Base-by-base conservation (phyloP, 345 rosid genomes). In the Noccaea bulbosa region DNA sequence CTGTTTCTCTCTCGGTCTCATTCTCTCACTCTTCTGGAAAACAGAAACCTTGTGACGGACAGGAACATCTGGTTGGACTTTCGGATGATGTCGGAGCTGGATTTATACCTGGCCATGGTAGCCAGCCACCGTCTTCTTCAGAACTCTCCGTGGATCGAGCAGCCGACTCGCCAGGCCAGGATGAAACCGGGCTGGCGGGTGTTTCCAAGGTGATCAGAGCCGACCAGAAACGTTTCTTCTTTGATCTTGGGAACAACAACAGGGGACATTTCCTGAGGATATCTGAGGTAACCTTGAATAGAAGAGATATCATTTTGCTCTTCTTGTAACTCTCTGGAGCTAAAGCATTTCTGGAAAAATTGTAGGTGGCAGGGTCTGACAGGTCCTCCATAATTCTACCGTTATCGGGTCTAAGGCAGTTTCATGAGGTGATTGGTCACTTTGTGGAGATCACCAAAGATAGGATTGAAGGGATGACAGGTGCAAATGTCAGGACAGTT, bases 51-150 rank as follows among this genome's bases (percentile, higher is more conserved):
- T 82, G 89, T 50, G 97, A 88, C 80, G 70, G 80, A 78, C 78
- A 89, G 61, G 96, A 88, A 79, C 88, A 71, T 58, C 61, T 89
- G 49, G 93, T 81, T 77, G 99, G 96, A 63, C 97, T 93, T 61
- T 93, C 98, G 7, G 94, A 94, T 82, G 99, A 94, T 77, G 99
- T 94, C 3, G 99, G 97, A 69, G 99, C 97, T 71, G 99, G 99
- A 65, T 94, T 94, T 79, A 94, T 94, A 78, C 81, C 99, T 76
- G 99, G 99, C 38, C 92, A 91, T 61, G 83, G 89, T 57, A 85
- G 79, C 60, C 99, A 93, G 67, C 84, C 90, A 35, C 74, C 80
- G 73, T 68, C 93, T 39, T 77, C 86, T 76, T 83, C 95, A 37
- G 96, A 91, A 47, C 73, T 84, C 77, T 84, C 81, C 74, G 87